phyloP scores from a whole-genome alignment of 768 basidiomycete genomes.

The Mycena indigotica region DNA sequence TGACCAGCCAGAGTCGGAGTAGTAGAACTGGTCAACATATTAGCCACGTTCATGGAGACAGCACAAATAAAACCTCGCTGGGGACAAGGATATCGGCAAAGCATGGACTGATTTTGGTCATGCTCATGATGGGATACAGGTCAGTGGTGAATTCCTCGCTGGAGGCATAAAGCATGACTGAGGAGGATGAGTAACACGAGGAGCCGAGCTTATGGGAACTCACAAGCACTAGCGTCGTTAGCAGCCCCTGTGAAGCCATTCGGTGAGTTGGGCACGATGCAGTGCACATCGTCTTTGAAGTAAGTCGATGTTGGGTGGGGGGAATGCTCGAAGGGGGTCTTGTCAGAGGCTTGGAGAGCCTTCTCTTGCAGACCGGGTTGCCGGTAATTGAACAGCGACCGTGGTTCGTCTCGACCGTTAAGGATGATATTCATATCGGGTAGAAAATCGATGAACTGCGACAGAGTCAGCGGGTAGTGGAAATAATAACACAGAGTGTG shows the following conservation, averaged over 20 bases:
- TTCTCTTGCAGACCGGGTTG: neutral
- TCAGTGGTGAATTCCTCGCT: slow-evolving; percentile 23
- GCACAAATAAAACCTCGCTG: slow-evolving; percentile 12
- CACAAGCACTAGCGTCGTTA: slow-evolving; percentile 23
- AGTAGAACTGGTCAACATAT: slow-evolving; percentile 13
- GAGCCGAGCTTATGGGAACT: too few species aligned
- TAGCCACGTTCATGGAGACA: neutral
- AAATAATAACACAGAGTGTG: neutral
- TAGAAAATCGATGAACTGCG: slow-evolving; percentile 13
- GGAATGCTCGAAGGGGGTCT: slow-evolving; percentile 18
- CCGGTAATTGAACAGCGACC: slow-evolving; percentile 20
- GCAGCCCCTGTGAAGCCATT: slow-evolving; percentile 18
- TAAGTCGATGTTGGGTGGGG: slow-evolving; percentile 17
- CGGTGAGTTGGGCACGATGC: slow-evolving; percentile 12
- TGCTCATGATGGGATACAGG: slow-evolving; percentile 21
- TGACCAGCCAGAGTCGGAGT: slow-evolving; percentile 16
- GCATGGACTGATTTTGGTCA: slow-evolving; percentile 22
- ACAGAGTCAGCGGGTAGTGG: neutral
- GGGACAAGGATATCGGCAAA: slow-evolving; percentile 26
- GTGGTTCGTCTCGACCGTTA: slow-evolving; percentile 24
- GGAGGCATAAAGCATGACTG: slow-evolving; percentile 21
- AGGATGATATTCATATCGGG: slow-evolving; percentile 20
- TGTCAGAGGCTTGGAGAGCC: slow-evolving; percentile 17
- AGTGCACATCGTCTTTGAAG: slow-evolving; percentile 20
- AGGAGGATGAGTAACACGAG: neutral